These are phyloP conservation scores for Russula brevipes DNA, from an alignment of 768 basidiomycete species.

Conservation along the genomic window DNA sequence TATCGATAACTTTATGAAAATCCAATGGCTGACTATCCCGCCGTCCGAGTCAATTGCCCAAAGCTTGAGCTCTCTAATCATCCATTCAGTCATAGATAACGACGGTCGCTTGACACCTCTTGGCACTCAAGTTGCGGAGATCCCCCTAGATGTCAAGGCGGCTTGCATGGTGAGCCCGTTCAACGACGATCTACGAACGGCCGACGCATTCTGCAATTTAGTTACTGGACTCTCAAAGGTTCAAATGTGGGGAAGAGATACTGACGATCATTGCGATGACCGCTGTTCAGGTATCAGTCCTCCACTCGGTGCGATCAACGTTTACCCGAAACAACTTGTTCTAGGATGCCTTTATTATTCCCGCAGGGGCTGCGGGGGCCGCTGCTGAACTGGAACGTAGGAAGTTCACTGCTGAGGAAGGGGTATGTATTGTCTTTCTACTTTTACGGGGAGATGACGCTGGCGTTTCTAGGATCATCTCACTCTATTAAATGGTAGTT, in stretches of 20 bases:
- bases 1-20: constrained; percentile 91
- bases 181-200: neutral
- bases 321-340: neutral
- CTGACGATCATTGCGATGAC: constrained; percentile 96
- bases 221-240: constrained; percentile 83
- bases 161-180: constrained; percentile 76
- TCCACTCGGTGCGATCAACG: neutral
- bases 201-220: constrained; percentile 32
- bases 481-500: constrained; percentile 82
- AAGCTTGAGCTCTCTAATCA: constrained; percentile 77
- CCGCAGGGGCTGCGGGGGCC: constrained; percentile 79
- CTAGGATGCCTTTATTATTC: constrained; percentile 86
- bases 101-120: constrained; percentile 70
- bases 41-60: constrained; percentile 80
- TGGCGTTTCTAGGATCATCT: constrained; percentile 71
- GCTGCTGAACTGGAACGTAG: constrained; percentile 87
- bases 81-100: constrained; percentile 78
- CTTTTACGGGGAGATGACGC: neutral
- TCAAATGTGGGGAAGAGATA: constrained; percentile 91
- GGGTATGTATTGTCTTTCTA: constrained; percentile 46
- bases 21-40: constrained; percentile 91
- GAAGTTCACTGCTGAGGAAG: constrained; percentile 98
- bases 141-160: constrained; percentile 87
- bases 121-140: constrained; percentile 87
- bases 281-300: constrained; percentile 63